Conservation (phyloP, 2,329 filamentous ascomycete genomes). For the Pseudogymnoascus sp. region DNA sequence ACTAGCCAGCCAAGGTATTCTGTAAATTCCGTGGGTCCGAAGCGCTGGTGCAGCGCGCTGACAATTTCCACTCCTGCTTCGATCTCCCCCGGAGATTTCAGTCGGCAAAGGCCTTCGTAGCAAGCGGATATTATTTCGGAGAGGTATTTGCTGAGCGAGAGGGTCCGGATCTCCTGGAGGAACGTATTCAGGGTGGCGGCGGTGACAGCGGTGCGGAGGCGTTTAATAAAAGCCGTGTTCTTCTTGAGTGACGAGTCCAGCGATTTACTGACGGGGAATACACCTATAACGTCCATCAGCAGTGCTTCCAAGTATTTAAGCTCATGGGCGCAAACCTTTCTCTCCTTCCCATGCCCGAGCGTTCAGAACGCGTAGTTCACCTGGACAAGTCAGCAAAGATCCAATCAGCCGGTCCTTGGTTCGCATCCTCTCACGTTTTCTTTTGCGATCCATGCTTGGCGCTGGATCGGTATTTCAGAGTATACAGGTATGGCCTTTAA, state of each 20-base stretch:
- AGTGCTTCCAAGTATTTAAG: conserved; percentile 13
- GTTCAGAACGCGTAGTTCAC: conserved; percentile 86
- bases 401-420: neutral
- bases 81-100: conserved; percentile 87
- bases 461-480: conserved; percentile 19
- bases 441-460: conserved; percentile 55
- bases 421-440: conserved; percentile 47
- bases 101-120: conserved; percentile 85
- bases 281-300: conserved; percentile 45
- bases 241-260: conserved; percentile 96
- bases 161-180: conserved; percentile 77
- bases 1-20: conserved; percentile 87
- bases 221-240: conserved; percentile 97
- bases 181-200: conserved; percentile 73
- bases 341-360: conserved; percentile 82
- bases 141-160: conserved; percentile 92
- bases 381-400: conserved; percentile 40
- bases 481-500: conserved; percentile 23
- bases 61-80: conserved; percentile 87
- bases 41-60: conserved; percentile 91
- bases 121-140: conserved; percentile 95
- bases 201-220: conserved; percentile 81
- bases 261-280: conserved; percentile 68
- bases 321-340: conserved; percentile 51
- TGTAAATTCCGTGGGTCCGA: conserved; percentile 84